phyloP scores from a whole-genome alignment of 2,329 filamentous ascomycete species.

The Paecilomyces dactylethromorphus region DNA sequence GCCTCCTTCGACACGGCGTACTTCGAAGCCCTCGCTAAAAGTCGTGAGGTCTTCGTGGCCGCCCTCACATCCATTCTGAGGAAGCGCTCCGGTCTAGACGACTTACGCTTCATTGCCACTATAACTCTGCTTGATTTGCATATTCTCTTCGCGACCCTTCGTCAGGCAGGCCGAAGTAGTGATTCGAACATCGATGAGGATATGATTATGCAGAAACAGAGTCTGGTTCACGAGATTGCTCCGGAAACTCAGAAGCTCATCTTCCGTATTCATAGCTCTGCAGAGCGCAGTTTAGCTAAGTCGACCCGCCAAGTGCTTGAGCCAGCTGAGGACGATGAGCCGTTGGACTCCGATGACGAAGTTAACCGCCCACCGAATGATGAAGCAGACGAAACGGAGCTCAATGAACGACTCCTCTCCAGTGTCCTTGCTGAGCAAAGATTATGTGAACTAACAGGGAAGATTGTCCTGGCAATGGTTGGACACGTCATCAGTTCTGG shows the following conservation, averaged over 20 bases:
- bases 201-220: constrained; percentile 50
- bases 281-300: constrained; percentile 73
- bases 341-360: constrained; percentile 57
- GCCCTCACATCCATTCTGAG: constrained; percentile 46
- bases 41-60: constrained; percentile 47
- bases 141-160: constrained; percentile 69
- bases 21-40: constrained; percentile 61
- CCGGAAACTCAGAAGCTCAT: constrained; percentile 59
- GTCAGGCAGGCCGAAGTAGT: constrained; percentile 40
- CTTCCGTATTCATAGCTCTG: constrained; percentile 67
- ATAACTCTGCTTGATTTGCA: constrained; percentile 76
- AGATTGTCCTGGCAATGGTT: constrained; percentile 73
- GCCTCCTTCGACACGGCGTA: constrained; percentile 56
- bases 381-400: constrained; percentile 44
- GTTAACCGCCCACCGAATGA: constrained; percentile 44
- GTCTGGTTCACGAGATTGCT: constrained; percentile 64
- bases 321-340: constrained; percentile 63
- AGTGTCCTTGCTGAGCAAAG: constrained; percentile 75
- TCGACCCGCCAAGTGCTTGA: constrained; percentile 45
- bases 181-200: constrained; percentile 43
- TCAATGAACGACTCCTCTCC: constrained; percentile 52
- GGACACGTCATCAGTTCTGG: constrained; percentile 68
- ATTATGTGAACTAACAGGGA: constrained; percentile 77
- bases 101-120: constrained; percentile 68
- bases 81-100: constrained; percentile 56